Evolutionary conservation across 83 land plant genomes (phyloP).

Genomic region (Diphasiastrum complanatum): DNA sequence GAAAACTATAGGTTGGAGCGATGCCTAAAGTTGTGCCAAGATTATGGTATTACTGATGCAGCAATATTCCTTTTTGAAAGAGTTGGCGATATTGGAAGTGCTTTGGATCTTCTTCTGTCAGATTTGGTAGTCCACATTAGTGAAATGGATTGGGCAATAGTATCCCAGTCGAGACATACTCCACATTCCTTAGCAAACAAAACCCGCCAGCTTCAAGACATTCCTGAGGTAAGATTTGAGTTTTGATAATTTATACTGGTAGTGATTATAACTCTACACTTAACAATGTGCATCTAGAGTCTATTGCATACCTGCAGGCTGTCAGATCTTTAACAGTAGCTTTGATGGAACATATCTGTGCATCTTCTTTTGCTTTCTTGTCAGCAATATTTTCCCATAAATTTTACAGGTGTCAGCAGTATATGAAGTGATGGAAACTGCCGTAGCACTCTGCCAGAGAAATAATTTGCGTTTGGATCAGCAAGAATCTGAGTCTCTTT

Average conservation of each 20-base stretch:
- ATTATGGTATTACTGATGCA: conserved; percentile 85
- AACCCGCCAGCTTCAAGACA: conserved; percentile 24
- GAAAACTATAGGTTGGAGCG: conserved; percentile 86
- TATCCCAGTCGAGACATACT: too few species aligned
- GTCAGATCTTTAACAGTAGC: background rate
- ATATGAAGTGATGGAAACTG: conserved; percentile 45
- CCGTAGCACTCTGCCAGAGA: conserved; percentile 80
- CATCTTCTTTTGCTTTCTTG: background rate
- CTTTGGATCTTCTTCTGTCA: conserved; percentile 58
- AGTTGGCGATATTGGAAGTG: conserved; percentile 91
- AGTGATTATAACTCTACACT: too few species aligned
- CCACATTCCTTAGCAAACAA: conserved; percentile 23
- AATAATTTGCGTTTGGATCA: conserved; percentile 76
- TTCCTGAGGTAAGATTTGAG: conserved; percentile 51
- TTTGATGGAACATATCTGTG: background rate
- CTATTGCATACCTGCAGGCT: background rate
- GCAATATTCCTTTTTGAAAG: conserved; percentile 88
- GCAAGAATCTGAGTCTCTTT: conserved; percentile 71
- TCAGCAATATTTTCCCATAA: too few species aligned
- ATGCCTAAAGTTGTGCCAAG: conserved; percentile 85
- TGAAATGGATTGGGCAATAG: conserved; percentile 54
- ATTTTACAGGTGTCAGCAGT: conserved; percentile 46
- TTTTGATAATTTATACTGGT: background rate
- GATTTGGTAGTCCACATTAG: conserved; percentile 42
- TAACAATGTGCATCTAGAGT: too few species aligned